Evolutionary conservation across 2,329 filamentous ascomycete genomes (phyloP).

Genomic region (Aspergillus fumigatiaffinis): DNA sequence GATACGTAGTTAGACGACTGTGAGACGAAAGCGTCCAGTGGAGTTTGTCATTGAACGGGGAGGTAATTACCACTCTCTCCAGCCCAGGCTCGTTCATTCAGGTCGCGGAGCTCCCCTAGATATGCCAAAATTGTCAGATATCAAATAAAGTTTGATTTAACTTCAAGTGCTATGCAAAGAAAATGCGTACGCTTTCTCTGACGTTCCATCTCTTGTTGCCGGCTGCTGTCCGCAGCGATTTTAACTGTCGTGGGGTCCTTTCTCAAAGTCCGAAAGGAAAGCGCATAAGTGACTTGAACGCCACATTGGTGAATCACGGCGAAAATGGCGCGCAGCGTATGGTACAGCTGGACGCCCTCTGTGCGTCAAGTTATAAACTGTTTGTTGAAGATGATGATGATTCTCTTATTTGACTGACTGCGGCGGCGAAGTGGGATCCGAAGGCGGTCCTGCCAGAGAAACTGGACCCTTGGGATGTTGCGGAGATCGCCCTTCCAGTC

Average conservation of each 20-base stretch:
- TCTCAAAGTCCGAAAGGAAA: constrained; percentile 34
- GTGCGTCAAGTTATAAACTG: not conserved
- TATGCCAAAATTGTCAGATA: constrained; percentile 2
- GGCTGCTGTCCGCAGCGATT: constrained; percentile 16
- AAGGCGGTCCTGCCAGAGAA: constrained; percentile 8
- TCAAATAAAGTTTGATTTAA: not conserved
- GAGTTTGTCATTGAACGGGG: not conserved
- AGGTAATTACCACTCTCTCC: constrained; percentile 69
- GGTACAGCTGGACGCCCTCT: constrained; percentile 7
- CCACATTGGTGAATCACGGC: constrained; percentile 33
- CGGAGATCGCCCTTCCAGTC: not conserved
- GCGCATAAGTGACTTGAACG: constrained; percentile 32
- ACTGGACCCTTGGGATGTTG: not conserved
- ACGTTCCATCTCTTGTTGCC: constrained; percentile 43
- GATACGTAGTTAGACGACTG: constrained; percentile 15
- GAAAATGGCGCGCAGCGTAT: constrained; percentile 11
- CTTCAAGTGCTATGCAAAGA: not conserved
- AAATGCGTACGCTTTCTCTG: constrained; percentile 45
- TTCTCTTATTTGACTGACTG: not conserved
- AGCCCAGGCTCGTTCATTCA: constrained; percentile 84
- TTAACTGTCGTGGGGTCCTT: constrained; percentile 32
- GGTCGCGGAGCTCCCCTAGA: constrained; percentile 79
- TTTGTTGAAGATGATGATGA: constrained; percentile 2
- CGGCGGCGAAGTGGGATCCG: constrained; percentile 14
- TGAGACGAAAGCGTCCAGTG: constrained; percentile 1